Percentiles rank a stretch among this genome's conserved stretches.
Evolutionary conservation across 371 early-diverging fungal species (phyloP).

Genomic region (Mortierella sp.): DNA sequence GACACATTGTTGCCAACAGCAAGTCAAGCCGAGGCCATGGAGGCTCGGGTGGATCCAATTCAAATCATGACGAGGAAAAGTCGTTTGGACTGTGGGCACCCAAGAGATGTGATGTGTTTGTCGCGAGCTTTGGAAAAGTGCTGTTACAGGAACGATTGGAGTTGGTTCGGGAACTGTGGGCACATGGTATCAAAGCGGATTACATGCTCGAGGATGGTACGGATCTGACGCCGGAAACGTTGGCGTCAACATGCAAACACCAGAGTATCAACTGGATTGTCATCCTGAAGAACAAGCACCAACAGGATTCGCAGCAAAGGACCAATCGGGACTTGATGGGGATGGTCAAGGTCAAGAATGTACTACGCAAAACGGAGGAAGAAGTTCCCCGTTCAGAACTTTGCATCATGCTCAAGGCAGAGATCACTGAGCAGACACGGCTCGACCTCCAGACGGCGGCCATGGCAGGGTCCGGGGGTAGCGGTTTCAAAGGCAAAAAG

Average conservation of each 20-base stretch:
- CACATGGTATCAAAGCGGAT: conserved; percentile 76
- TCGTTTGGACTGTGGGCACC: conserved; percentile 51
- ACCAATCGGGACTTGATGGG: conserved; percentile 48
- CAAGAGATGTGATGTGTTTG: conserved; percentile 76
- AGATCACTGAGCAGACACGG: conserved; percentile 75
- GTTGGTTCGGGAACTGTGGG: conserved; percentile 80
- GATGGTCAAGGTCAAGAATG: conserved; percentile 80
- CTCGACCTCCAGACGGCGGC: conserved; percentile 60
- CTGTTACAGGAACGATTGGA: conserved; percentile 76
- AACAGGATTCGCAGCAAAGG: conserved; percentile 47
- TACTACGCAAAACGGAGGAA: conserved; percentile 71
- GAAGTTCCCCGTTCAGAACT: conserved; percentile 70
- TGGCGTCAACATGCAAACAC: conserved; percentile 70
- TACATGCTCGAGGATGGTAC: conserved; percentile 78
- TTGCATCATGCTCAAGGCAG: conserved; percentile 68
- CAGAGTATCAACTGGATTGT: conserved; percentile 85
- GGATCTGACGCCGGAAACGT: conserved; percentile 71
- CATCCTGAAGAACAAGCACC: conserved; percentile 72
- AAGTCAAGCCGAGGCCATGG: conserved; percentile 21
- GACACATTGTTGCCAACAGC: conserved; percentile 61
- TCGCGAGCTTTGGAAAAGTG: conserved; percentile 82
- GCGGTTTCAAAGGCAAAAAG: conserved; percentile 63
- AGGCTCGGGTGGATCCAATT: conserved; percentile 6
- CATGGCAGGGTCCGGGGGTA: conserved; percentile 55
- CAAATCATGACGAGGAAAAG: conserved; percentile 40